Conservation (phyloP, 129 eudicot genomes). For the Apium graveolens region DNA sequence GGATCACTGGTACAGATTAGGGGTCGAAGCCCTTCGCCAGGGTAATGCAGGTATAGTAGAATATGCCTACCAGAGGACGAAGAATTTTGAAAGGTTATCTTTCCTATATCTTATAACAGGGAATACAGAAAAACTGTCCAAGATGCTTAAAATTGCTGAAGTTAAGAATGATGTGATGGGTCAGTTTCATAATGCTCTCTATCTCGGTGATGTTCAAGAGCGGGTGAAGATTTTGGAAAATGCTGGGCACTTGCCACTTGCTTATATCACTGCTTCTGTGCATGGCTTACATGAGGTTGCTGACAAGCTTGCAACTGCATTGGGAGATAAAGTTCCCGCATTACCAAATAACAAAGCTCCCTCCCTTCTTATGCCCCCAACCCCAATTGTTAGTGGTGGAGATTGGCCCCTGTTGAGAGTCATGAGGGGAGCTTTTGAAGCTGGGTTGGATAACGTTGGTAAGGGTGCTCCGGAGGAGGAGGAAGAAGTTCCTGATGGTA, state of each 20-base stretch:
- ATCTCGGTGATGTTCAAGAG: slow-evolving; percentile 17
- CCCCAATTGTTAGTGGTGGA: slow-evolving; percentile 25
- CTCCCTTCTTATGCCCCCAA: slow-evolving; percentile 43
- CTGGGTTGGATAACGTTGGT: slow-evolving; percentile 28
- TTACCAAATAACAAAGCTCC: slow-evolving; percentile 12
- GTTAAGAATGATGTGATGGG: slow-evolving; percentile 19
- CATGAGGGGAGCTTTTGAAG: slow-evolving; percentile 32
- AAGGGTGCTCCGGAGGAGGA: slow-evolving; percentile 29
- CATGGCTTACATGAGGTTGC: slow-evolving; percentile 13
- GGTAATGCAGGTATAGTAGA: slow-evolving; percentile 21
- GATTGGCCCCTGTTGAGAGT: slow-evolving; percentile 50
- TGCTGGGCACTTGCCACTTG: slow-evolving; percentile 18
- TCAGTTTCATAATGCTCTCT: slow-evolving; percentile 19
- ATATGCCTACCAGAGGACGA: slow-evolving; percentile 19
- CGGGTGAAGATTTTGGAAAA: slow-evolving; percentile 15
- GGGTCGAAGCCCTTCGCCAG: slow-evolving; percentile 22
- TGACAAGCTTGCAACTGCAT: slow-evolving; percentile 5
- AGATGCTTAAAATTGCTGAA: slow-evolving; percentile 19
- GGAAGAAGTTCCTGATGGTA: slow-evolving; percentile 45
- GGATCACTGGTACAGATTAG: slow-evolving; percentile 18
- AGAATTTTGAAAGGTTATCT: slow-evolving; percentile 16
- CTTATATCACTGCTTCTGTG: slow-evolving; percentile 11
- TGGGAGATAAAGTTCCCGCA: slow-evolving; percentile 12
- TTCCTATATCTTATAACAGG: slow-evolving; percentile 16
- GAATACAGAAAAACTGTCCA: slow-evolving; percentile 12